These are phyloP conservation scores for Posidonia oceanica DNA, from an alignment of 116 monocot species.

Conservation along the genomic window DNA sequence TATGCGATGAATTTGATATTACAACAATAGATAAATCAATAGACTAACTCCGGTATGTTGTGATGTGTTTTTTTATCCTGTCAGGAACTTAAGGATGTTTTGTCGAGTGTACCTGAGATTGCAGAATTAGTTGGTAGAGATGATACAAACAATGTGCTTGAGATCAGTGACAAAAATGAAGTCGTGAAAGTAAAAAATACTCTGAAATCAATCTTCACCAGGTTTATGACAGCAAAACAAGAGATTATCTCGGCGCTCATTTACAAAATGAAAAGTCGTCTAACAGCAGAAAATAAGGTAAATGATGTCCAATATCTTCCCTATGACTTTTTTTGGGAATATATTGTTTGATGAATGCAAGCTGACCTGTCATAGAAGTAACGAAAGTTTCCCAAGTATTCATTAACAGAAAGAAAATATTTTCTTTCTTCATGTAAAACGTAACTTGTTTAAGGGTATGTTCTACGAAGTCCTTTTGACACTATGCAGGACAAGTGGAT, in stretches of 20 bases:
- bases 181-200: constrained; percentile 22
- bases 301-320: constrained; percentile 2
- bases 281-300: constrained; percentile 58
- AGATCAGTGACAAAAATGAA: constrained; percentile 24
- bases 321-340: not conserved
- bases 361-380: not conserved
- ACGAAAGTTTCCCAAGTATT: not conserved
- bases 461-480: too few species aligned
- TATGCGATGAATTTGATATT: too few species aligned
- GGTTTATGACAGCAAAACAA: constrained; percentile 59
- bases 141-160: constrained; percentile 25
- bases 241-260: constrained; percentile 43
- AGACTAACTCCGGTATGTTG: not conserved
- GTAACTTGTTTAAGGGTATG: too few species aligned
- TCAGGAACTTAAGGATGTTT: constrained; percentile 81
- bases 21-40: too few species aligned
- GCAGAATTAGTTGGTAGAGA: constrained; percentile 46
- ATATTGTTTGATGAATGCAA: not conserved
- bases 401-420: too few species aligned
- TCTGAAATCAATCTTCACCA: constrained; percentile 56
- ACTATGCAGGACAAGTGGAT: too few species aligned
- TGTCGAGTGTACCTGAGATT: constrained; percentile 65
- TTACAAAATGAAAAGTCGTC: constrained; percentile 44
- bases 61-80: not conserved
- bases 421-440: too few species aligned